Conservation (phyloP, 768 basidiomycete species). For the Russula sp. region DNA sequence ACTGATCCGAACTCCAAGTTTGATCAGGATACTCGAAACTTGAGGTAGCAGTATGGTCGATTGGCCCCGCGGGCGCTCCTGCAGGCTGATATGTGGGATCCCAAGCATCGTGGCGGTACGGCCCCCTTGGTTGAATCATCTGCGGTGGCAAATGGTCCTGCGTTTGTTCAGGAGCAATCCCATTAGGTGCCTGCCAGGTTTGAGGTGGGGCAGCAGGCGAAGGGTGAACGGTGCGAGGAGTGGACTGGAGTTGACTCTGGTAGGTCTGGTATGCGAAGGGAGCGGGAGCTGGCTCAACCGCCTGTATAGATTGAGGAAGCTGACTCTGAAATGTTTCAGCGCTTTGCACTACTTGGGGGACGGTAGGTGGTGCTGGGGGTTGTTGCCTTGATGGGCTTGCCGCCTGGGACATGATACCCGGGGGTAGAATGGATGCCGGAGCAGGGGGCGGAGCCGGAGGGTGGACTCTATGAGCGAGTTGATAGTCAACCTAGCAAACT, state of each 20-base stretch:
- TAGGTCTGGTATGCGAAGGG: constrained; percentile 28
- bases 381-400: constrained; percentile 19
- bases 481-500: constrained; percentile 15
- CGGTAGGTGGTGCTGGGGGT: constrained; percentile 21
- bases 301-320: constrained; percentile 16
- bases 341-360: constrained; percentile 16
- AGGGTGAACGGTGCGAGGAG: constrained; percentile 38
- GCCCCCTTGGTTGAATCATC: constrained; percentile 22
- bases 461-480: background rate
- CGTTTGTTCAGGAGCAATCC: constrained; percentile 59
- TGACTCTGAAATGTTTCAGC: constrained; percentile 15
- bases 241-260: constrained; percentile 34
- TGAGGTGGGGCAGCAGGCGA: constrained; percentile 46
- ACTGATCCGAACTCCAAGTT: constrained; percentile 36
- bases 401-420: constrained; percentile 8
- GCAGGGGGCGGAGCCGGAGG: constrained; percentile 12
- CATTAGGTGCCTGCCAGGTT: constrained; percentile 55
- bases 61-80: constrained; percentile 36
- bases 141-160: constrained; percentile 40
- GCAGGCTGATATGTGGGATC: constrained; percentile 43
- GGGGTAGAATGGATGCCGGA: constrained; percentile 8
- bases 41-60: constrained; percentile 37
- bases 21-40: constrained; percentile 57
- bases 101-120: constrained; percentile 36
- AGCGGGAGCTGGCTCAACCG: constrained; percentile 23